Conservation (phyloP, 257 asterid species). For the Solanum tacnaense region DNA sequence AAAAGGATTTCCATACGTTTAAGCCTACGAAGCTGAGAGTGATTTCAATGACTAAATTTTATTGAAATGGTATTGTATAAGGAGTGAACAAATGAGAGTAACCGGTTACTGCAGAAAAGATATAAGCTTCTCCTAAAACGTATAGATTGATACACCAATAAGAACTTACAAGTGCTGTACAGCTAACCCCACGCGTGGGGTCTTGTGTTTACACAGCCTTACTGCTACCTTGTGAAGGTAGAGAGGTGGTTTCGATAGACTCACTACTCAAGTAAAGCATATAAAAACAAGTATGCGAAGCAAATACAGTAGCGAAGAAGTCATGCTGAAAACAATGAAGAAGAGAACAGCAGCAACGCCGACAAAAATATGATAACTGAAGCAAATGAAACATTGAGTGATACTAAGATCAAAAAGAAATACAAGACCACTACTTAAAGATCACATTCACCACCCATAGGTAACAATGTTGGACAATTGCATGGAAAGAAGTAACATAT, state of each 20-base stretch:
- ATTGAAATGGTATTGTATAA: not conserved
- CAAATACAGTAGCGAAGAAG: not conserved
- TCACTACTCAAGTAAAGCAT: not conserved
- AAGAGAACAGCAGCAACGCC: not conserved
- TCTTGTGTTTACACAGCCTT: not conserved
- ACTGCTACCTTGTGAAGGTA: not conserved
- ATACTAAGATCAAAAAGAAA: not conserved
- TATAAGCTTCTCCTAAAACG: not conserved
- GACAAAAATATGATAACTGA: not conserved
- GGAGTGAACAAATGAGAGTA: not conserved
- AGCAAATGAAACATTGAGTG: not conserved
- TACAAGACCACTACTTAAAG: not conserved
- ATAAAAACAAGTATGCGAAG: not conserved
- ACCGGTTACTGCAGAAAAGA: not conserved
- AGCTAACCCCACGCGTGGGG: not conserved
- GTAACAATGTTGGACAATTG: not conserved
- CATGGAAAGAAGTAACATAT: not conserved
- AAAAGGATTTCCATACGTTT: not conserved
- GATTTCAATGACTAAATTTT: not conserved
- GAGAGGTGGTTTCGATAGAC: not conserved
- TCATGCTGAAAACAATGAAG: not conserved
- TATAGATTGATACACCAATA: not conserved
- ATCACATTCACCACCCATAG: not conserved
- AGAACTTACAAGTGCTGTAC: not conserved
- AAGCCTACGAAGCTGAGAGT: not conserved